phyloP scores from a whole-genome alignment of 2,329 filamentous ascomycete species.

The Colletotrichum falcatum region DNA sequence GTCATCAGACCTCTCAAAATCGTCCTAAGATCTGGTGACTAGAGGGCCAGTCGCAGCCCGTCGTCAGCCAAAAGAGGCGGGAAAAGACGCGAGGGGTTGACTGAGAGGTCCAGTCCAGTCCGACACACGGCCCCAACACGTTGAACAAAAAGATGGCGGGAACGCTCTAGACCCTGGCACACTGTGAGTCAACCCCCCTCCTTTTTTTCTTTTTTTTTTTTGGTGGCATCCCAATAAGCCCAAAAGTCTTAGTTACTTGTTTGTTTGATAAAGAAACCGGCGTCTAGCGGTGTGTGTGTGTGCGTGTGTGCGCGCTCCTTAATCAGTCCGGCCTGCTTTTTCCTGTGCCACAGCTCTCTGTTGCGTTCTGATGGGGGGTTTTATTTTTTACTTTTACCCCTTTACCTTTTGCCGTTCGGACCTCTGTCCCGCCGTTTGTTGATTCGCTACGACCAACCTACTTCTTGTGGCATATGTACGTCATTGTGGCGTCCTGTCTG shows the following conservation, averaged over 20 bases:
- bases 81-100: not conserved
- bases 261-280: not conserved
- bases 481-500: constrained; percentile 29
- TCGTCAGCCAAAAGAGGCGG: constrained; percentile 20
- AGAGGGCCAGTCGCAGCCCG: constrained; percentile 21
- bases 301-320: not conserved
- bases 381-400: not conserved
- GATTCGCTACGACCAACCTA: not conserved
- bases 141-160: not conserved
- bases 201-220: no score
- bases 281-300: not conserved
- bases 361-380: not conserved
- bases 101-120: not conserved
- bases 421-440: not conserved
- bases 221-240: not conserved
- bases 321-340: not conserved
- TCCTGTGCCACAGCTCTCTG: not conserved
- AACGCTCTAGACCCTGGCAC: constrained; percentile 6
- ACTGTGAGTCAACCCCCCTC: constrained; percentile 7
- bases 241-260: not conserved
- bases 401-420: not conserved
- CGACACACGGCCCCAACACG: not conserved
- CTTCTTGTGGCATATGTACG: constrained; percentile 8
- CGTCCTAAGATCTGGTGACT: constrained; percentile 1
- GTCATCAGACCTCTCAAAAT: constrained; percentile 23